Percentiles rank a stretch among this genome's conserved stretches.
Evolutionary conservation across 169 alveolate species (phyloP).

Genomic region (Plasmodium falciparum): DNA sequence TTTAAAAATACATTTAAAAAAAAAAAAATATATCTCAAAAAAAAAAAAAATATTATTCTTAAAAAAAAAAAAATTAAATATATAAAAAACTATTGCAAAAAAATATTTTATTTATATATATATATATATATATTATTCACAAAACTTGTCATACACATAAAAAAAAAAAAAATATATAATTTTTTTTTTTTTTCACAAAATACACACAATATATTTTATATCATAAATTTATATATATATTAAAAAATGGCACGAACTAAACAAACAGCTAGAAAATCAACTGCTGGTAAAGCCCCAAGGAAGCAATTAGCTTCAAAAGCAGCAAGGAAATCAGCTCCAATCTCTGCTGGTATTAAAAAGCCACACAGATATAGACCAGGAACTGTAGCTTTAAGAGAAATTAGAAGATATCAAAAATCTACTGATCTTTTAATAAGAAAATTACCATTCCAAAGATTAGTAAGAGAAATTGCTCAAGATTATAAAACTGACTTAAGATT

Average conservation of each 20-base stretch:
- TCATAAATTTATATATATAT: conserved; percentile 1
- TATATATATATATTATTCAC: background rate
- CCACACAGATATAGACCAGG: conserved; percentile 99
- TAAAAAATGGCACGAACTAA: conserved; percentile 96
- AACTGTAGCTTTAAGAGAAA: conserved; percentile 99
- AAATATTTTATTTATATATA: conserved; percentile 12
- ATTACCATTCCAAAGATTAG: conserved; percentile 99
- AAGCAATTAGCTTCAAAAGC: conserved; percentile 97
- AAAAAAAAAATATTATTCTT: background rate
- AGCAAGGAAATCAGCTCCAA: conserved; percentile 96
- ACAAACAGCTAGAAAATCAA: conserved; percentile 97
- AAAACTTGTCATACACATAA: conserved; percentile 41
- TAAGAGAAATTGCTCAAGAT: conserved; percentile 97
- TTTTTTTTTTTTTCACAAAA: conserved; percentile 8
- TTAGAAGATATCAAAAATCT: conserved; percentile 97
- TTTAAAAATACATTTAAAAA: conserved; percentile 10
- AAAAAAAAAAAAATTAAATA: conserved; percentile 11
- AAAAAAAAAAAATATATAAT: background rate
- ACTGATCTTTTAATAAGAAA: conserved; percentile 98
- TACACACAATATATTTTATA: conserved; percentile 9
- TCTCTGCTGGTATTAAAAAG: conserved; percentile 94
- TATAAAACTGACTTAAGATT: conserved; percentile 98
- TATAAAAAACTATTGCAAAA: conserved; percentile 18
- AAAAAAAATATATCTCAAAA: conserved; percentile 6
- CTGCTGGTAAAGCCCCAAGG: conserved; percentile 98